These are phyloP conservation scores for Psidium friedrichsthalianum DNA, from an alignment of 345 rosid genomes.

Conservation along the genomic window DNA sequence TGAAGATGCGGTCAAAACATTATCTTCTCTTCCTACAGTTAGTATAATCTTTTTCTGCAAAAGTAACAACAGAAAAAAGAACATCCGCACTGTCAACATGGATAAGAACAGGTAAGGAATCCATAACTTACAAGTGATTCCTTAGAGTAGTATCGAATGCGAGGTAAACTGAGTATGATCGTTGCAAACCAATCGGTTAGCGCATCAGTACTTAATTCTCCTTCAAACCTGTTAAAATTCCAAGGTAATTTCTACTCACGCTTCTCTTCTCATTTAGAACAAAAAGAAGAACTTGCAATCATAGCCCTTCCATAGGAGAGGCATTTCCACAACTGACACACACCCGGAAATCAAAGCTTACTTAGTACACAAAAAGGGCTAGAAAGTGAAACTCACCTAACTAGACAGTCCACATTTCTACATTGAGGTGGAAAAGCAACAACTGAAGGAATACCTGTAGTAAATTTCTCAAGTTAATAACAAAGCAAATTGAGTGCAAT, in stretches of 20 bases:
- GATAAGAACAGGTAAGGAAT: background rate
- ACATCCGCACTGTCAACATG: background rate
- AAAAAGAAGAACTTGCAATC: background rate
- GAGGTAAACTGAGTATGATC: slow-evolving; percentile 57
- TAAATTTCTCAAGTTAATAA: slow-evolving; percentile 1
- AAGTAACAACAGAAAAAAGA: background rate
- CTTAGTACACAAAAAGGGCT: background rate
- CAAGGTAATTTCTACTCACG: background rate
- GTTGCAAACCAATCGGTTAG: slow-evolving; percentile 84
- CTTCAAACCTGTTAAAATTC: slow-evolving; percentile 51
- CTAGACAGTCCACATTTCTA: slow-evolving; percentile 49
- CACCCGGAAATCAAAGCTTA: background rate
- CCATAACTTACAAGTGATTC: slow-evolving; percentile 62
- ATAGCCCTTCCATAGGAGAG: background rate
- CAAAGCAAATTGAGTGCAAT: background rate
- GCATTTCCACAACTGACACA: background rate
- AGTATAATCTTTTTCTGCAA: background rate
- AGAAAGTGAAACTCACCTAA: slow-evolving; percentile 40
- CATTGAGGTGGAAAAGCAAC: slow-evolving; percentile 68
- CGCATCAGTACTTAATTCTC: slow-evolving; percentile 62
- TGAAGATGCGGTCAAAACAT: background rate
- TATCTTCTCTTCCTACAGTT: background rate
- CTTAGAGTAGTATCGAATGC: slow-evolving; percentile 71
- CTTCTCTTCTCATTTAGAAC: background rate
- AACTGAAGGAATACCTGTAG: slow-evolving; percentile 73